Evolutionary conservation across 2,329 filamentous ascomycete genomes (phyloP).

Genomic region (Calonectria pseudoturangicola): DNA sequence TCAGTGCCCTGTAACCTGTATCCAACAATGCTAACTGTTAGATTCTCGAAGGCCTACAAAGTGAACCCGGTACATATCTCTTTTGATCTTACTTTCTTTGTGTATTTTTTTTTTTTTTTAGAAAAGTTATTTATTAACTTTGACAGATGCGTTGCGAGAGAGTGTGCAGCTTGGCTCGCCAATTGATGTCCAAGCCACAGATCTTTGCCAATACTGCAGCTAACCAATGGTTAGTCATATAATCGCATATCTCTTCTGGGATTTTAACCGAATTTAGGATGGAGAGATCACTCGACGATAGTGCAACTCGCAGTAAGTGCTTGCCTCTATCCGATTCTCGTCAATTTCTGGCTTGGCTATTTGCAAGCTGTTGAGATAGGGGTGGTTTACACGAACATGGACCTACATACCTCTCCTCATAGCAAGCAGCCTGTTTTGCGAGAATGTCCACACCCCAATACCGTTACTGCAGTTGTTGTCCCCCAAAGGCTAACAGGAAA

Average conservation of each 20-base stretch:
- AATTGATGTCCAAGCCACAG: not conserved
- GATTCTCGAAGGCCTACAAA: not conserved
- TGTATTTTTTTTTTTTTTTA: not conserved
- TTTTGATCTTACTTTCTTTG: not conserved
- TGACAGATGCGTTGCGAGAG: slow-evolving; percentile 7
- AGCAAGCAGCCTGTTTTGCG: no score
- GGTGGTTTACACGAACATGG: no score
- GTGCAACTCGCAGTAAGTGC: no score
- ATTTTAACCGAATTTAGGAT: not conserved
- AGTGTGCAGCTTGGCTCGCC: not conserved
- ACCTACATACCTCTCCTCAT: no score
- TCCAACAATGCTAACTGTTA: no score
- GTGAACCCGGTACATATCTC: not conserved
- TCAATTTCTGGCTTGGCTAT: no score
- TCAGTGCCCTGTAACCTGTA: no score
- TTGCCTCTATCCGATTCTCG: no score
- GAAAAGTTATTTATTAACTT: not conserved
- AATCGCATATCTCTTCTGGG: not conserved
- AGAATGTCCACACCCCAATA: no score
- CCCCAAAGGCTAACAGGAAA: no score
- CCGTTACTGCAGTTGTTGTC: no score
- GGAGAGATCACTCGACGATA: not conserved
- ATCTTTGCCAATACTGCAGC: not conserved
- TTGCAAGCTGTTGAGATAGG: no score
- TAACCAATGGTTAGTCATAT: not conserved